phyloP scores from a whole-genome alignment of 1,139 yeast species.

The Zhuliangozyma parablackwelliae region DNA sequence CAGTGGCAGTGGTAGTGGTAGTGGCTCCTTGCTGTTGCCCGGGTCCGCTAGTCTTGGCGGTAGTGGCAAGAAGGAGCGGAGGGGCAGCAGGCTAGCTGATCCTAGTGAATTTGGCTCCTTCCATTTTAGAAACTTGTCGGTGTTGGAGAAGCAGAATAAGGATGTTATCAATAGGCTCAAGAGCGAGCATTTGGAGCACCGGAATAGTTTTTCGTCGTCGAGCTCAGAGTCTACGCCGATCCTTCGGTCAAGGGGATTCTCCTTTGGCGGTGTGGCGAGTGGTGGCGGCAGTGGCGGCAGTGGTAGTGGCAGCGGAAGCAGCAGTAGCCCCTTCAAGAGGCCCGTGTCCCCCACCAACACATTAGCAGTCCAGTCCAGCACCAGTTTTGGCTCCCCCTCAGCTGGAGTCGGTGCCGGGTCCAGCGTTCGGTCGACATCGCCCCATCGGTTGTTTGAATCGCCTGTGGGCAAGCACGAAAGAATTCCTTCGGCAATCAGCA shows the following conservation, averaged over 20 bases:
- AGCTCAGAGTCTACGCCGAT: slow-evolving; percentile 40
- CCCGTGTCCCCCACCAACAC: slow-evolving; percentile 19
- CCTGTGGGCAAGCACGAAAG: slow-evolving; percentile 28
- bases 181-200: slow-evolving; percentile 68
- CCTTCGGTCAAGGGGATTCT: slow-evolving; percentile 36
- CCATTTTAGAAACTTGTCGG: slow-evolving; percentile 82
- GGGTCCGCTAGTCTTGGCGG: slow-evolving; percentile 1
- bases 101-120: slow-evolving; percentile 87
- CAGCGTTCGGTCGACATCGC: slow-evolving; percentile 24
- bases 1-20: no score
- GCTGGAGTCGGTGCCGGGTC: slow-evolving; percentile 1
- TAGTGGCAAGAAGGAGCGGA: slow-evolving; percentile 51
- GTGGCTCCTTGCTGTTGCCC: slow-evolving; percentile 1
- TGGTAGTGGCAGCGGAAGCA: slow-evolving; percentile 16
- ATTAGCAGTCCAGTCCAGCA: no score
- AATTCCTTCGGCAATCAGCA: slow-evolving; percentile 31
- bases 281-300: slow-evolving; percentile 6
- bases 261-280: slow-evolving; percentile 18
- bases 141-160: slow-evolving; percentile 88
- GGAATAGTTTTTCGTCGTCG: slow-evolving; percentile 37
- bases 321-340: slow-evolving; percentile 15
- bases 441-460: slow-evolving; percentile 21
- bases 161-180: slow-evolving; percentile 86
- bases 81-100: slow-evolving; percentile 70
- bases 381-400: neutral